phyloP scores from a whole-genome alignment of 2,329 filamentous ascomycete species.

The Diaporthe capsici region DNA sequence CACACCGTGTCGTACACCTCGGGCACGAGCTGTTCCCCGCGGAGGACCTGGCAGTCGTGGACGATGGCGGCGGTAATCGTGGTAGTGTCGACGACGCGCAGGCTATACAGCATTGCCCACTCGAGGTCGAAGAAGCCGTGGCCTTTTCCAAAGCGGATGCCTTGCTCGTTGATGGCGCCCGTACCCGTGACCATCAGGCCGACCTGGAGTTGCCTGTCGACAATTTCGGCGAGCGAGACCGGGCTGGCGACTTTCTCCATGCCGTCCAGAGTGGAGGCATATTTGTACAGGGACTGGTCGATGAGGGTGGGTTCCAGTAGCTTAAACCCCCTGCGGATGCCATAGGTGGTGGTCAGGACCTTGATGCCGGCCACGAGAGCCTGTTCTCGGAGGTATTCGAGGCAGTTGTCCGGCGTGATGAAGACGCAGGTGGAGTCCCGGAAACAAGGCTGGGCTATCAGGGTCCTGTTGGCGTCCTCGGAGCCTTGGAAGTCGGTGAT shows the following conservation, averaged over 20 bases:
- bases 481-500: conserved; percentile 59
- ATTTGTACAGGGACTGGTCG: conserved; percentile 45
- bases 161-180: conserved; percentile 54
- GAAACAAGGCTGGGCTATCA: conserved; percentile 52
- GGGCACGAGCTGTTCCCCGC: conserved; percentile 49
- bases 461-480: conserved; percentile 48
- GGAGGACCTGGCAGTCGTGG: conserved; percentile 58
- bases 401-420: conserved; percentile 59
- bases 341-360: conserved; percentile 58
- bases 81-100: conserved; percentile 48
- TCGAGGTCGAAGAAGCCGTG: conserved; percentile 59
- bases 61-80: conserved; percentile 53
- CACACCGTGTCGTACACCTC: conserved; percentile 57
- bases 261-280: conserved; percentile 57
- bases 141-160: conserved; percentile 57
- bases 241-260: conserved; percentile 57
- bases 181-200: conserved; percentile 57
- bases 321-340: conserved; percentile 57
- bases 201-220: conserved; percentile 47
- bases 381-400: conserved; percentile 55
- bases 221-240: conserved; percentile 54
- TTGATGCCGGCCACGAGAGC: conserved; percentile 57
- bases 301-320: conserved; percentile 55
- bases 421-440: conserved; percentile 51
- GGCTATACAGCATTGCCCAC: conserved; percentile 56